Evolutionary conservation across 1,284 basidiomycete species (phyloP).

Genomic region (Puccinia hordei): DNA sequence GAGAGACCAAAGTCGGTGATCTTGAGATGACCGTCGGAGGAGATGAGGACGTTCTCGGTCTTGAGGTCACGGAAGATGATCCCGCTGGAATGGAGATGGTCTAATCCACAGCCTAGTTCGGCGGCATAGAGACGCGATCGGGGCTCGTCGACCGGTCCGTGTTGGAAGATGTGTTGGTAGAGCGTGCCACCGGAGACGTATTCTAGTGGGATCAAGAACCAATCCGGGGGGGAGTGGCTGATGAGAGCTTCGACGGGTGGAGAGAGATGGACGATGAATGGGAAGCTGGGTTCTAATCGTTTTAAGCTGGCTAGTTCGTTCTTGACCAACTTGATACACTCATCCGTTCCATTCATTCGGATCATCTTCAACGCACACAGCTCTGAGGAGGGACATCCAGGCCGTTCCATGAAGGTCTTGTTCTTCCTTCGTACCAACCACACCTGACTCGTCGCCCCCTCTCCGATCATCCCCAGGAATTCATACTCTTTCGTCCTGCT

Average conservation of each 20-base stretch:
- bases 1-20: slow-evolving; percentile 44
- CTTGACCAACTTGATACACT: neutral
- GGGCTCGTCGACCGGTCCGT: slow-evolving; percentile 52
- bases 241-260: neutral
- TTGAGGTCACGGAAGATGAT: slow-evolving; percentile 48
- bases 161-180: slow-evolving; percentile 53
- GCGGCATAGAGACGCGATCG: slow-evolving; percentile 19
- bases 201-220: slow-evolving; percentile 56
- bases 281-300: neutral
- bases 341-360: neutral
- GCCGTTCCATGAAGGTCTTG: neutral
- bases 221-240: neutral
- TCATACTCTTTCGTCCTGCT: neutral
- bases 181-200: slow-evolving; percentile 55
- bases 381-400: no score
- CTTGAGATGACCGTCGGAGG: slow-evolving; percentile 21
- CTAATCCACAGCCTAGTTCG: slow-evolving; percentile 28
- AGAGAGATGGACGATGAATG: neutral
- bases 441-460: slow-evolving; percentile 5
- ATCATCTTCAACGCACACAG: slow-evolving; percentile 12
- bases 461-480: neutral
- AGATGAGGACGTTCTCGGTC: slow-evolving; percentile 40
- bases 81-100: neutral
- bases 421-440: neutral
- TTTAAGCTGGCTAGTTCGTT: slow-evolving; percentile 11